A percentile compares a stretch with the other conserved stretches of the same genome.
These are phyloP conservation scores for Mycena rebaudengoi DNA, from an alignment of 768 basidiomycete genomes.

Conservation along the genomic window DNA sequence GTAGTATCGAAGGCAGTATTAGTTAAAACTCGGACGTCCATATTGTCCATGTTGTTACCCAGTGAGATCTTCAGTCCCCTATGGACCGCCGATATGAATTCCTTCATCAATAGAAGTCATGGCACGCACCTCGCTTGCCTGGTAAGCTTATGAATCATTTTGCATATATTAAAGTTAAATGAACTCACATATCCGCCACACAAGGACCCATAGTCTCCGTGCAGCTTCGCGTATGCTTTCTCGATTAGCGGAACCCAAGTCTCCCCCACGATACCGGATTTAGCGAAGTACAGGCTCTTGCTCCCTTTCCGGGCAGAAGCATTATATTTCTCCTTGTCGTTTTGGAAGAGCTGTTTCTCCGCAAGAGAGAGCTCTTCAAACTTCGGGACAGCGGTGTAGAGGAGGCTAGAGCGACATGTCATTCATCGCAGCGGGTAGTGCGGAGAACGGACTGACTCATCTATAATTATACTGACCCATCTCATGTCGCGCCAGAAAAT, in stretches of 20 bases:
- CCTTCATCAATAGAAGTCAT: not conserved
- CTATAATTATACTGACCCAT: constrained; percentile 46
- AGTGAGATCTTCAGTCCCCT: constrained; percentile 24
- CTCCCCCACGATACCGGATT: no score
- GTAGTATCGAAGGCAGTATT: not conserved
- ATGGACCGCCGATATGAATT: not conserved
- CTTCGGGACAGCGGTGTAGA: constrained; percentile 40
- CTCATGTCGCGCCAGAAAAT: constrained; percentile 42
- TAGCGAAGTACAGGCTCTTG: constrained; percentile 43
- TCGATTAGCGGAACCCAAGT: constrained; percentile 42
- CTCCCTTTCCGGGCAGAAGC: constrained; percentile 39
- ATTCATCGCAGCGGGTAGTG: not conserved
- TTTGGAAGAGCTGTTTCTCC: constrained; percentile 41
- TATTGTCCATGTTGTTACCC: constrained; percentile 6
- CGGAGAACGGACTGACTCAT: constrained; percentile 35
- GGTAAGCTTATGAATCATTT: constrained; percentile 23
- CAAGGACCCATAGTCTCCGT: constrained; percentile 42
- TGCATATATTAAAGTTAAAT: not conserved
- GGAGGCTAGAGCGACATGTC: constrained; percentile 29
- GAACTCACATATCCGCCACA: constrained; percentile 31
- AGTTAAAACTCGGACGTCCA: not conserved
- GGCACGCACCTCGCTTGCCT: constrained; percentile 38
- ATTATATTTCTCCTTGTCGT: constrained; percentile 42
- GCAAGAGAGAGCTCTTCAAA: constrained; percentile 38
- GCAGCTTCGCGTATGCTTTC: constrained; percentile 45